These are phyloP conservation scores for Fusarium gaditjirri DNA, from an alignment of 2,329 filamentous ascomycete genomes.

Conservation along the genomic window DNA sequence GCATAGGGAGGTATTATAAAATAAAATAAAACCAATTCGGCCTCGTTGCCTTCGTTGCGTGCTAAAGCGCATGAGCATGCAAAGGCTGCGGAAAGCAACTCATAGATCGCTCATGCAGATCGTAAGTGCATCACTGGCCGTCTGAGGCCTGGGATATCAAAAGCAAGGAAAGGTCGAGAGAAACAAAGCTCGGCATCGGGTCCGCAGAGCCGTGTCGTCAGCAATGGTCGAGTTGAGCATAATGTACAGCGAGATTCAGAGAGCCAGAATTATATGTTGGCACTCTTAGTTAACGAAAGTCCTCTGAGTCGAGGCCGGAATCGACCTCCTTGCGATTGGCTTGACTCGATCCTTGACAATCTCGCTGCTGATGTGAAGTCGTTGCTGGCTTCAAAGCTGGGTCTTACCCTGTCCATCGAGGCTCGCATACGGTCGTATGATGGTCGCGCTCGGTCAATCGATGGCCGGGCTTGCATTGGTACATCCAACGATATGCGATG, in stretches of 20 bases:
- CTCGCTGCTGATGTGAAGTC: constrained; percentile 94
- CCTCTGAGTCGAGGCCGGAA: constrained; percentile 55
- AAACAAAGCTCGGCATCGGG: constrained; percentile 40
- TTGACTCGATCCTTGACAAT: constrained; percentile 84
- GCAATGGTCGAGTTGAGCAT: constrained; percentile 34
- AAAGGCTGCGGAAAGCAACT: constrained; percentile 44
- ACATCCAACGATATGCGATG: constrained; percentile 71
- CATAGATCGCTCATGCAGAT: constrained; percentile 64
- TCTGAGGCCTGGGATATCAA: constrained; percentile 52
- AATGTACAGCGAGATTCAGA: constrained; percentile 46
- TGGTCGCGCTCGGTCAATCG: constrained; percentile 76
- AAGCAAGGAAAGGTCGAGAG: constrained; percentile 45
- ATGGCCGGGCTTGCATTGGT: constrained; percentile 57
- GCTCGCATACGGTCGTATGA: constrained; percentile 89
- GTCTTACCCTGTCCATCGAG: constrained; percentile 86
- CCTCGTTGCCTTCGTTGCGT: constrained; percentile 34
- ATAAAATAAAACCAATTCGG: constrained; percentile 35
- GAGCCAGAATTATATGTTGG: constrained; percentile 48
- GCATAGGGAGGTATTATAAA: constrained; percentile 30
- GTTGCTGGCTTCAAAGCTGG: constrained; percentile 86
- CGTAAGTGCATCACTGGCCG: constrained; percentile 52
- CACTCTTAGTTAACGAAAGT: constrained; percentile 56
- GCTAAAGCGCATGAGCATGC: constrained; percentile 32
- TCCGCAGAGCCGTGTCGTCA: constrained; percentile 14
- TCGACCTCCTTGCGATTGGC: constrained; percentile 58